These are phyloP conservation scores for Stachybotrys chlorohalonatus DNA, from an alignment of 2,329 filamentous ascomycete genomes.

Conservation along the genomic window DNA sequence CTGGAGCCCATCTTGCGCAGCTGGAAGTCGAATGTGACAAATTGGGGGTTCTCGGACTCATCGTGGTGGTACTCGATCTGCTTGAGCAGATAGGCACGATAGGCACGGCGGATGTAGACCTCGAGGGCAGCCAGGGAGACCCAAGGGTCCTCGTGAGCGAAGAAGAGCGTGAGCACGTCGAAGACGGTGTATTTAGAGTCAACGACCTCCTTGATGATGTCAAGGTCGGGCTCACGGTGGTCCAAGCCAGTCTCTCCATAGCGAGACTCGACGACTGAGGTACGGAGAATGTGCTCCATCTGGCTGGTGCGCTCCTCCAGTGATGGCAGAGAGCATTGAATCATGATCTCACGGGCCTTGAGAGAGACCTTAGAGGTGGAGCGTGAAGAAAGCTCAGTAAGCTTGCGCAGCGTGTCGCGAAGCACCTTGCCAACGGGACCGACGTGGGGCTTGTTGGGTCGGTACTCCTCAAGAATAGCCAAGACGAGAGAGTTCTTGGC, in stretches of 20 bases:
- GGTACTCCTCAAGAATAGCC: slow-evolving; percentile 87
- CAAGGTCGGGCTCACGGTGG: slow-evolving; percentile 82
- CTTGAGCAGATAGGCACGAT: slow-evolving; percentile 91
- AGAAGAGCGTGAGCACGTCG: slow-evolving; percentile 91
- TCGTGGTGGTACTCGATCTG: slow-evolving; percentile 81
- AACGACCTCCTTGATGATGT: slow-evolving; percentile 92
- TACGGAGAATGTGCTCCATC: slow-evolving; percentile 98
- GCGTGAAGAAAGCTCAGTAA: slow-evolving; percentile 78
- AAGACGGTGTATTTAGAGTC: slow-evolving; percentile 99
- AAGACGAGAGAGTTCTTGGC: slow-evolving; percentile 91
- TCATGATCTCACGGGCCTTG: slow-evolving; percentile 94
- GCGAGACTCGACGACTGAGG: slow-evolving; percentile 89
- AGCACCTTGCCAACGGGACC: slow-evolving; percentile 86
- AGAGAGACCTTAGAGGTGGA: slow-evolving; percentile 88
- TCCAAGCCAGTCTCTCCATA: slow-evolving; percentile 98
- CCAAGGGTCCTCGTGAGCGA: slow-evolving; percentile 88
- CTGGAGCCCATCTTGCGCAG: slow-evolving; percentile 87
- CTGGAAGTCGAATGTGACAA: slow-evolving; percentile 91
- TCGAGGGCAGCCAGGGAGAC: slow-evolving; percentile 89
- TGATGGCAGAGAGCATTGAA: slow-evolving; percentile 92
- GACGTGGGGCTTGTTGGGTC: slow-evolving; percentile 84
- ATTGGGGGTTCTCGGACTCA: slow-evolving; percentile 58
- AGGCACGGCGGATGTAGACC: slow-evolving; percentile 92
- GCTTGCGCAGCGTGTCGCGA: slow-evolving; percentile 68
- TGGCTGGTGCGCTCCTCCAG: slow-evolving; percentile 89